Evolutionary conservation across 2,329 filamentous ascomycete species (phyloP).

Genomic region (Aureobasidium zeae): DNA sequence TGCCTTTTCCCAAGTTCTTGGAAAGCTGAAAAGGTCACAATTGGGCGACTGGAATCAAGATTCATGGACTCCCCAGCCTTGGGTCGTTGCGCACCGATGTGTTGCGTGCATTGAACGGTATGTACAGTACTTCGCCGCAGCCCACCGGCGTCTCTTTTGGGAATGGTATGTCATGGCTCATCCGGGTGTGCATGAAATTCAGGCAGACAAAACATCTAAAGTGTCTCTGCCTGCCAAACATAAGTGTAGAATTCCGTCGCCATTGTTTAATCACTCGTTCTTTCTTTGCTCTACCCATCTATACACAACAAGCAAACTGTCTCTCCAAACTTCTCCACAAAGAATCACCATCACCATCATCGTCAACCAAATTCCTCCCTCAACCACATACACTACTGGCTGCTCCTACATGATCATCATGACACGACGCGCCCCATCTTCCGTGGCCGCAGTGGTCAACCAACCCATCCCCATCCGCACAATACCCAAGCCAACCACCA

Average conservation of each 20-base stretch:
- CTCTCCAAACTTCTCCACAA: not conserved
- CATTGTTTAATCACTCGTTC: slow-evolving; percentile 3
- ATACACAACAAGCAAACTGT: not conserved
- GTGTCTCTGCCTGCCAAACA: not conserved
- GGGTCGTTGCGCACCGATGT: not conserved
- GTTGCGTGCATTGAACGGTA: slow-evolving; percentile 7
- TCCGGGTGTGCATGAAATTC: slow-evolving; percentile 1
- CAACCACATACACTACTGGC: not conserved
- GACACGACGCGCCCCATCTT: not conserved
- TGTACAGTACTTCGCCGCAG: slow-evolving; percentile 10
- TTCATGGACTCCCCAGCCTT: slow-evolving; percentile 2
- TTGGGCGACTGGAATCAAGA: slow-evolving; percentile 1
- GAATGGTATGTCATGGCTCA: slow-evolving; percentile 11
- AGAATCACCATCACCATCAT: not conserved
- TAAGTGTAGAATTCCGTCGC: slow-evolving; percentile 5
- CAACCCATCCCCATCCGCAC: slow-evolving; percentile 2
- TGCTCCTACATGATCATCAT: too few relatives aligned
- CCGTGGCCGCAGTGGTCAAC: not conserved
- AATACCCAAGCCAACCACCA: not conserved
- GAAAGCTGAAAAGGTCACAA: too few relatives aligned
- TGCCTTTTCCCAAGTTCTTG: slow-evolving; percentile 5
- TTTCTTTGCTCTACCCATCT: not conserved
- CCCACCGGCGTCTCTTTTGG: slow-evolving; percentile 4
- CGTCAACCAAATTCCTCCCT: not conserved
- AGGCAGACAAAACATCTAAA: too few relatives aligned